Evolutionary conservation across 192 early-diverging fungal genomes (phyloP), one percentile per base, ranked within the genome.

Genomic region (Coemansia sp.): DNA sequence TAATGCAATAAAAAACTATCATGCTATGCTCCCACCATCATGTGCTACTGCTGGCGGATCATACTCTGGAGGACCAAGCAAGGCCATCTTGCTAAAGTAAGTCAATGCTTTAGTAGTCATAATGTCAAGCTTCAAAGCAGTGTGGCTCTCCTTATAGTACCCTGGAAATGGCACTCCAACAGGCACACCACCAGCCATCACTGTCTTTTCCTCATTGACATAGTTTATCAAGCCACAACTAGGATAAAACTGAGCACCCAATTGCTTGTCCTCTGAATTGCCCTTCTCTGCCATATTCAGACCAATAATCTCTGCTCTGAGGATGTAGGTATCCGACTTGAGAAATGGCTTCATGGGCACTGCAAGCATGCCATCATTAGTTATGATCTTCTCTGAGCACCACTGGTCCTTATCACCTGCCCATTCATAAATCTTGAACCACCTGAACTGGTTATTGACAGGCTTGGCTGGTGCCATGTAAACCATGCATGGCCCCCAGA

Each of bases 401-500:
- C 54, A 57, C 4, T 15, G 29, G 27, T n/a, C 29, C n/a, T 25
- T 20, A 36, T 32, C 32, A 20, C 54, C 54, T 29, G 17, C 32
- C 31, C 27, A 32, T 10, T 57, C 54, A 20, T 57, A 57, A 15
- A 57, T 57, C 54, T 57, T 57, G 31, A 57, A 57, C 54, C 54
- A 57, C 32, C 19, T 35, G 47, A 27, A 14, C 1, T 9, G 5
- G n/a, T 20, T 36, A 17, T 22, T 36, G n/a, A 20, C 19, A 19
- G 54, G n/a, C 54, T 57, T 57, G 29, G 54, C 54, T 36, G 54
- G 54, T 15, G 54, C 54, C 10, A 57, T 17, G 20, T 36, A 57
- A 3, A 57, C 54, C 1, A 20, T 7, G 15, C 54, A 57, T 36
- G 54, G 54, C 3, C 54, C 54, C 54, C 54, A 57, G 7, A 57